Base-by-base conservation (phyloP, 1,284 basidiomycete genomes). In the Polyporus tsugae region DNA sequence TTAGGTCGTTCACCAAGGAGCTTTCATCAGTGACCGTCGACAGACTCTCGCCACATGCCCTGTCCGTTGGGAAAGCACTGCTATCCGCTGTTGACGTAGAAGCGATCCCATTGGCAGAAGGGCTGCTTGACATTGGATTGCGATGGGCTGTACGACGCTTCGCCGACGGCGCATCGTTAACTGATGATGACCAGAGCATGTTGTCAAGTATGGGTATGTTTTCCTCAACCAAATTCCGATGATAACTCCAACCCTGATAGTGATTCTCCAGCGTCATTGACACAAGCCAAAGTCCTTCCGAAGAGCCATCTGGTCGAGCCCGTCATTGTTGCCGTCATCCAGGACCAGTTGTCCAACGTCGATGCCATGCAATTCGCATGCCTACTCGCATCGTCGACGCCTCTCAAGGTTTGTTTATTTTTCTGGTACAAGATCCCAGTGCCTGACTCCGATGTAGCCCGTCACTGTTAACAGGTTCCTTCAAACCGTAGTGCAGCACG, bases 301-400 rank as follows among this genome's bases (percentile, higher is more conserved):
- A 91, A 91, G 70, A 73, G 84, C 1, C 87, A 91, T 72, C 79
- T 92, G 7, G 89, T 89, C 0, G 96, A 98, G 69, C 91, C 94
- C 0, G 81, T 95, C 33, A 76, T 97, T 42, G 86, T 86, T 6
- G 88, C 89, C 0, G 84, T 89, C 2, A 81, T 94, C 44, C 91
- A 91, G 73, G 83, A 88, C 69, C 84, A 87, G 17, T 79, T 96
- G 13, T 75, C 80, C 0, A 82, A 86, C 58, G 52, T 73, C 0
- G 71, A 74, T 11, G 85, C 84, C 9, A 74, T 95, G 6, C 74
- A 81, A 0, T 82, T 97, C 15, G 82, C 86, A 0, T 79, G 81
- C 0, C 76, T 79, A 0, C 75, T 92, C 4, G 76, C 89, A 5
- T 72, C 76, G 2, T 79, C 77, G 9, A 79, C 85, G 0, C 75